Evolutionary conservation across 225 moss, liverwort and hornwort genomes (phyloP).

Genomic region (Marchantia polymorpha): DNA sequence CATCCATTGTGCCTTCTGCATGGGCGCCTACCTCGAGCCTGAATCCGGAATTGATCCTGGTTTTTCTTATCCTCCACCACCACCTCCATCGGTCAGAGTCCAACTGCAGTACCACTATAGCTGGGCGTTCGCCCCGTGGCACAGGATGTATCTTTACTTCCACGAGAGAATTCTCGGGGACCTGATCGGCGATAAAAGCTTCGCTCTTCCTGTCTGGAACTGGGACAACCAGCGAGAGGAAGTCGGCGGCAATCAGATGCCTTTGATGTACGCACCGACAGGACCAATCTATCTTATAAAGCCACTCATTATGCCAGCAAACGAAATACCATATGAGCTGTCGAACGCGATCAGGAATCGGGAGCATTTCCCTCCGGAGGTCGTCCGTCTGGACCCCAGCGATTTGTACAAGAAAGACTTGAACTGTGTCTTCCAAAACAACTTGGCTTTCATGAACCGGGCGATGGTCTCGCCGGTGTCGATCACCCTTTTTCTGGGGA

Average conservation of each 20-base stretch:
- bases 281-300: too few species aligned
- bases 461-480: conserved; percentile 31
- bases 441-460: conserved; percentile 25
- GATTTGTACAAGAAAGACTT: conserved; percentile 1
- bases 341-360: conserved; percentile 27
- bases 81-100: too few species aligned
- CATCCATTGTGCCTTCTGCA: conserved; percentile 51
- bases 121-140: conserved; percentile 55
- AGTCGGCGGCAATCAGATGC: neutral
- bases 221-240: conserved; percentile 45
- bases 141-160: conserved; percentile 49
- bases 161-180: conserved; percentile 48
- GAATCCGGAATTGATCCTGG: too few species aligned
- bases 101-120: conserved; percentile 37
- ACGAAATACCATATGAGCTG: neutral
- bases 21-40: conserved; percentile 23
- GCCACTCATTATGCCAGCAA: too few species aligned
- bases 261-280: neutral
- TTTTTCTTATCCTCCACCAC: too few species aligned
- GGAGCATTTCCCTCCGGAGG: conserved; percentile 22
- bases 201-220: conserved; percentile 53
- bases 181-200: conserved; percentile 42
- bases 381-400: conserved; percentile 22
- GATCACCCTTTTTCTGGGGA: conserved; percentile 34
- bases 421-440: neutral